Percentiles rank a stretch among this genome's conserved stretches.
phyloP scores from a whole-genome alignment of 108 stramenopile genomes.

The Licmophora abbreviata region DNA sequence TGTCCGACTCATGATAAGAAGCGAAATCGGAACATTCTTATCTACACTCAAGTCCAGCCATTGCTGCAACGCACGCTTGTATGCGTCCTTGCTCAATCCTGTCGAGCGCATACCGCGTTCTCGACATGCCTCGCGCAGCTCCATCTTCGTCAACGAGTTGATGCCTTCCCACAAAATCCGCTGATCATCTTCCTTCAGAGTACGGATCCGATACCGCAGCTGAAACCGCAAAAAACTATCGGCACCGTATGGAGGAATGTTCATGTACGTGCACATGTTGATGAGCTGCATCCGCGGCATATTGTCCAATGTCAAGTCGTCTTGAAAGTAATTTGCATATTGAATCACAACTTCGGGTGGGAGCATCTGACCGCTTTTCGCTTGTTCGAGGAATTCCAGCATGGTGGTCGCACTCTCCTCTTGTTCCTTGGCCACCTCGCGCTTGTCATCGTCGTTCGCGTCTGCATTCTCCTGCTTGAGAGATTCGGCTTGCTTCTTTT shows the following conservation, averaged over 20 bases:
- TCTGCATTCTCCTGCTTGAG: slow-evolving; percentile 28
- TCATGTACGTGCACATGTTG: slow-evolving; percentile 94
- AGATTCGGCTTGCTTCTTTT: slow-evolving; percentile 58
- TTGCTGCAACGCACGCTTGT: slow-evolving; percentile 79
- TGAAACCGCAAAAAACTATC: slow-evolving; percentile 93
- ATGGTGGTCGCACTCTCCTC: slow-evolving; percentile 66
- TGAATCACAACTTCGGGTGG: slow-evolving; percentile 79
- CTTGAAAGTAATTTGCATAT: slow-evolving; percentile 85
- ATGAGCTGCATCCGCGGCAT: slow-evolving; percentile 95
- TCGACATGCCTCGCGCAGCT: slow-evolving; percentile 92
- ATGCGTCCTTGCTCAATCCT: slow-evolving; percentile 87
- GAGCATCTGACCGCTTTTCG: slow-evolving; percentile 80
- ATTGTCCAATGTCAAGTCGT: slow-evolving; percentile 97
- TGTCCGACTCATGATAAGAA: slow-evolving; percentile 95
- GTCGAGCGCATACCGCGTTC: slow-evolving; percentile 97
- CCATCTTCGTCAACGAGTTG: slow-evolving; percentile 91
- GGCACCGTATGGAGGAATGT: slow-evolving; percentile 87
- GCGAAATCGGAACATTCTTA: slow-evolving; percentile 89
- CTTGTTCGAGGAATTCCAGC: slow-evolving; percentile 87
- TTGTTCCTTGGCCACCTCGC: slow-evolving; percentile 25
- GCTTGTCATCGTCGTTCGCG: slow-evolving; percentile 28
- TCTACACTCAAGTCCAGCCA: slow-evolving; percentile 96
- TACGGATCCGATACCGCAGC: slow-evolving; percentile 83
- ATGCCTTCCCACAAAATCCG: slow-evolving; percentile 98
- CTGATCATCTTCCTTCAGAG: slow-evolving; percentile 91